A percentile compares a stretch with the other conserved stretches of the same genome.
These are phyloP conservation scores for Fusarium xyrophilum DNA, from an alignment of 2,329 filamentous ascomycete genomes.

Conservation along the genomic window DNA sequence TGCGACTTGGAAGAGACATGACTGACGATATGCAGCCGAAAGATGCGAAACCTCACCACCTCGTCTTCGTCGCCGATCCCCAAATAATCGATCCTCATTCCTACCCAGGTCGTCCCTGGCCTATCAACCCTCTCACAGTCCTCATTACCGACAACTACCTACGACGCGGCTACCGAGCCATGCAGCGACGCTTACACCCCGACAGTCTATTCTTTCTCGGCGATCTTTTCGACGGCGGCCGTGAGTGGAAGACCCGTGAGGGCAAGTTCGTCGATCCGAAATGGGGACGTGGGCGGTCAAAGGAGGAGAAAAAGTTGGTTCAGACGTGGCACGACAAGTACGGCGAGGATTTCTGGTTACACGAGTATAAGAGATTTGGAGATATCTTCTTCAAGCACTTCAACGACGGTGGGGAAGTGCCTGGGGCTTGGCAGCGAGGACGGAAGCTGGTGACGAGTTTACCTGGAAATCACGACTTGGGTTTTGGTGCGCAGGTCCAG, in stretches of 20 bases:
- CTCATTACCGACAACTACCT: constrained; percentile 88
- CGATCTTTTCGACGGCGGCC: constrained; percentile 92
- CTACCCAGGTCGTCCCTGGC: constrained; percentile 81
- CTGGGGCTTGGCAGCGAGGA: constrained; percentile 67
- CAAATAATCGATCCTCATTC: constrained; percentile 93
- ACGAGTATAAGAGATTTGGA: constrained; percentile 86
- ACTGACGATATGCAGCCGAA: constrained; percentile 64
- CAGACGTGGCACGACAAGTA: constrained; percentile 77
- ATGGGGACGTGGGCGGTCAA: constrained; percentile 62
- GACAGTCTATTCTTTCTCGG: constrained; percentile 91
- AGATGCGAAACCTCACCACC: constrained; percentile 79
- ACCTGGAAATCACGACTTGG: constrained; percentile 94
- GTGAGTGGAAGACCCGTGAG: constrained; percentile 84
- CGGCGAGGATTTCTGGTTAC: constrained; percentile 81
- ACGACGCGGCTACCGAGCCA: constrained; percentile 77
- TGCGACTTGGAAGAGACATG: not conserved
- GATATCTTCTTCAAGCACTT: constrained; percentile 80
- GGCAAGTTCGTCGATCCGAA: constrained; percentile 66
- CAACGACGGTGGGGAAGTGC: constrained; percentile 62
- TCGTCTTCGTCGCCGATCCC: constrained; percentile 86
- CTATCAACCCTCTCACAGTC: constrained; percentile 60
- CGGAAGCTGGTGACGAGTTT: constrained; percentile 83
- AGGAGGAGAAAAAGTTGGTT: constrained; percentile 60
- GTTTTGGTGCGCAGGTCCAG: constrained; percentile 87
- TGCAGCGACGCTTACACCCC: constrained; percentile 79